These are phyloP conservation scores for Xylaria flabelliformis DNA, from an alignment of 495 filamentous ascomycete species.

Conservation along the genomic window DNA sequence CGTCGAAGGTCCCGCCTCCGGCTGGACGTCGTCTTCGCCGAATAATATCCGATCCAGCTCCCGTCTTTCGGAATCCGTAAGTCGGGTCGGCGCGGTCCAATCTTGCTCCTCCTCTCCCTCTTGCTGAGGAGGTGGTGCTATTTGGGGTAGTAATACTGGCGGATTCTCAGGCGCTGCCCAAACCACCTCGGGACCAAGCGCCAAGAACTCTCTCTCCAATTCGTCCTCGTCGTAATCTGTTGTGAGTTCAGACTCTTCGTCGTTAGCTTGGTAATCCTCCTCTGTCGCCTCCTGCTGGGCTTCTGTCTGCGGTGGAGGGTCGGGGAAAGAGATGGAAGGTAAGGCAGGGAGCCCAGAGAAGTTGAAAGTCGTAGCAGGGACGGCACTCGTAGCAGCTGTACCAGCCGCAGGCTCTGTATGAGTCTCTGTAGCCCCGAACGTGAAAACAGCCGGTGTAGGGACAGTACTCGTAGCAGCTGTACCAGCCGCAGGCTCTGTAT, in stretches of 20 bases:
- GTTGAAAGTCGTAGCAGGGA: background rate
- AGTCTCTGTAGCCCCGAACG: no score
- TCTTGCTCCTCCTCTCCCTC: background rate
- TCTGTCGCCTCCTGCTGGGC: background rate
- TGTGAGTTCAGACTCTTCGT: background rate
- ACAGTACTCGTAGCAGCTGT: no score
- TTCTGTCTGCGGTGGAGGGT: background rate
- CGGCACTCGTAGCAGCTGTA: background rate
- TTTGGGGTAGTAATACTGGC: no score
- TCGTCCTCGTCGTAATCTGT: background rate
- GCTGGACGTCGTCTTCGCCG: background rate
- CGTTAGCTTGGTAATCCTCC: background rate
- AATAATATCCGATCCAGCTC: background rate
- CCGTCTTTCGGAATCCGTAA: background rate
- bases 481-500: no score
- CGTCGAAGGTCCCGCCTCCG: no score
- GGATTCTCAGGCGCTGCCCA: no score
- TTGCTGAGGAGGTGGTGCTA: background rate
- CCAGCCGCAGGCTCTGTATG: background rate
- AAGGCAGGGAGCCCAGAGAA: background rate
- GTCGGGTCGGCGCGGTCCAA: no score
- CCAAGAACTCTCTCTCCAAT: background rate
- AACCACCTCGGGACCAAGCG: background rate
- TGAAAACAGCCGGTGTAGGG: no score
- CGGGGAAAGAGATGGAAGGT: background rate